Conservation (phyloP, 192 early-diverging fungal genomes). For the Coemansia aciculifera region DNA sequence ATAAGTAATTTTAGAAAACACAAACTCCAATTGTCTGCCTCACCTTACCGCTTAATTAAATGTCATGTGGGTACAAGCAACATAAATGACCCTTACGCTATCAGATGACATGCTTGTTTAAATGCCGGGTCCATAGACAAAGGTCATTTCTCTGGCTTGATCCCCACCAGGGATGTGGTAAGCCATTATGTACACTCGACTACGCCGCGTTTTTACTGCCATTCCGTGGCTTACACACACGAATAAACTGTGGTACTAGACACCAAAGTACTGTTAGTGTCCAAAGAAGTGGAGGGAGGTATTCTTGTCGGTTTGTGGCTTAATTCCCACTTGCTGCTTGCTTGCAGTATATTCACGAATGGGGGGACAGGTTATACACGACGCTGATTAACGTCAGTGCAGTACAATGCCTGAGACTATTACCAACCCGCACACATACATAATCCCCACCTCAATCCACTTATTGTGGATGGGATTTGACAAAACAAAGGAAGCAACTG, state of each 20-base stretch:
- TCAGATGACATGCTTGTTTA: constrained; percentile 4
- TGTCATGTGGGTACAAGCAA: constrained; percentile 2
- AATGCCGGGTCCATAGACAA: background rate
- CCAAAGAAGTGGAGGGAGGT: background rate
- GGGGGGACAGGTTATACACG: background rate
- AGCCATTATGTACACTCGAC: background rate
- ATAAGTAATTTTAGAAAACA: background rate
- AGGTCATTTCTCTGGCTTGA: background rate
- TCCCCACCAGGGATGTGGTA: constrained; percentile 4
- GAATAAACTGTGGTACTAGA: constrained; percentile 1
- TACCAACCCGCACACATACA: background rate
- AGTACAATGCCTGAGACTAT: background rate
- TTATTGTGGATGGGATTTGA: background rate
- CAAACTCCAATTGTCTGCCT: background rate
- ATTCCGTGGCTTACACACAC: constrained; percentile 4
- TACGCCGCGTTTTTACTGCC: background rate
- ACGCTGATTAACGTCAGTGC: background rate
- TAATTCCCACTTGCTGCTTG: background rate
- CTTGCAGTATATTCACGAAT: background rate
- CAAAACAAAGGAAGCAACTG: background rate
- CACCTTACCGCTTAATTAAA: constrained; percentile 1
- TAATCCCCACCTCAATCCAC: constrained; percentile 5
- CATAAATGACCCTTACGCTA: background rate
- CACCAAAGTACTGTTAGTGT: background rate
- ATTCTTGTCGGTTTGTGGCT: background rate